Percentiles rank a stretch among this genome's conserved stretches.
Conservation (phyloP, 768 basidiomycete genomes). For the Gymnopilus junonius region DNA sequence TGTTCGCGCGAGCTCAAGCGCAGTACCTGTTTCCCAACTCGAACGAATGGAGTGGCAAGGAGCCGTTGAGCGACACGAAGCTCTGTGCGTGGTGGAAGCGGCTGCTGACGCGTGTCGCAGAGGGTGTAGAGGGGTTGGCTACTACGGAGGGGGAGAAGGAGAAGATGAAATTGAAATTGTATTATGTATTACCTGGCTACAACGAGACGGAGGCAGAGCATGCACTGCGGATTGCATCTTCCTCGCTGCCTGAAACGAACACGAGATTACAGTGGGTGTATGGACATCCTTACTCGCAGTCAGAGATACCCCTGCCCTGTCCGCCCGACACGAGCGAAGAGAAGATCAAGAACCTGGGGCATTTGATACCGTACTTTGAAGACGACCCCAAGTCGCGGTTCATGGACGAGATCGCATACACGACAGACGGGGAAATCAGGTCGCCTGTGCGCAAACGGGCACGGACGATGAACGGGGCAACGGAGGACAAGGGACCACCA, state of each 20-base stretch:
- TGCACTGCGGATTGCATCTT: slow-evolving; percentile 47
- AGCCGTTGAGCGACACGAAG: slow-evolving; percentile 72
- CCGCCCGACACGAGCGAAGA: slow-evolving; percentile 33
- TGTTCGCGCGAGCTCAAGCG: slow-evolving; percentile 88
- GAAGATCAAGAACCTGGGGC: slow-evolving; percentile 55
- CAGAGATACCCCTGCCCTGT: slow-evolving; percentile 51
- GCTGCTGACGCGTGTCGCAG: slow-evolving; percentile 61
- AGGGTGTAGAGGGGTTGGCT: slow-evolving; percentile 34
- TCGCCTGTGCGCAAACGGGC: slow-evolving; percentile 67
- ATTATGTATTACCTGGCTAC: slow-evolving; percentile 74
- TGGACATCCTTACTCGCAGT: slow-evolving; percentile 76
- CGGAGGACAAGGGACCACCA: neutral
- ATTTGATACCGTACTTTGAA: slow-evolving; percentile 88
- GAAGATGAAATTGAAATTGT: slow-evolving; percentile 37
- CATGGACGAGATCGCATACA: slow-evolving; percentile 86
- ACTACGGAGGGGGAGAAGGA: slow-evolving; percentile 4
- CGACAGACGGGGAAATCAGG: slow-evolving; percentile 61
- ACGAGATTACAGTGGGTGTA: slow-evolving; percentile 60
- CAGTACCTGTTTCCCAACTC: slow-evolving; percentile 97
- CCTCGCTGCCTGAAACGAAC: slow-evolving; percentile 18
- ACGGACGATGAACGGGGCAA: slow-evolving; percentile 36
- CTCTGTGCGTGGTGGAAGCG: slow-evolving; percentile 95
- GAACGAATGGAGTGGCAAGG: slow-evolving; percentile 68
- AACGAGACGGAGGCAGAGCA: slow-evolving; percentile 68
- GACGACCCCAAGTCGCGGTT: slow-evolving; percentile 97